Base-by-base conservation (phyloP, 495 filamentous ascomycete species). In the Penicillium antarcticum region DNA sequence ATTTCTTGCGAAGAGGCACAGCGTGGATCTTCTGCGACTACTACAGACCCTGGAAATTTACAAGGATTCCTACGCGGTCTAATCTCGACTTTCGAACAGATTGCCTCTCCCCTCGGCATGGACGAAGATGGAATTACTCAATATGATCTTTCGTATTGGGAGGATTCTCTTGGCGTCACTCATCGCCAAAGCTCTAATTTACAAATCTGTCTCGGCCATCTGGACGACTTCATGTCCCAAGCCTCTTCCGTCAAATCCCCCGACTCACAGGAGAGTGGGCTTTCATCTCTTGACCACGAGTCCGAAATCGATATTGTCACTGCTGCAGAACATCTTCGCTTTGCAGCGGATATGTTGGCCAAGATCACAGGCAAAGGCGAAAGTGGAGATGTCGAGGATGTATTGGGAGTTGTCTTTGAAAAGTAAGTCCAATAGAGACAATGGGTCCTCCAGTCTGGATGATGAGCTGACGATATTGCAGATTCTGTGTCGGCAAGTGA, bases 341-440 rank as follows among this genome's bases (percentile, higher is more conserved):
- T 80, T 40, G 92, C 92, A 12, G 95, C 91, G 2, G 84, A 85
- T 29, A 80, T 80, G 46, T 73, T 99, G 10, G 87, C 89, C 2
- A 83, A 84, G 56, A 95, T 97, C 52, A 97, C 91, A 4, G 94
- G 94, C 2, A 83, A 82, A 48, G 94, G 92, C 2, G 88, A 89
- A 51, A 80, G 79, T 36, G 91, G 90, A 2, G 94, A 99, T 78
- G 89, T 99, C 26, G 92, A 99, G 68, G 94, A 97, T 61, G 91
- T 97, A 2, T 70, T 99, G 51, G 95, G 95, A 1, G 92, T 97
- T 34, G 91, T 99, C 2, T 97, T 99, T 72, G 92, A 99, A 68
- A 97, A 95, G 87, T 94, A 63, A 61, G 77, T 75, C 23, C 18
- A 24, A 11, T 55, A 2, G n/a, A 14, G 14, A 18, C 45, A 44